Evolutionary conservation across 2,329 filamentous ascomycete species (phyloP).

Genomic region (Xylariales sp.): DNA sequence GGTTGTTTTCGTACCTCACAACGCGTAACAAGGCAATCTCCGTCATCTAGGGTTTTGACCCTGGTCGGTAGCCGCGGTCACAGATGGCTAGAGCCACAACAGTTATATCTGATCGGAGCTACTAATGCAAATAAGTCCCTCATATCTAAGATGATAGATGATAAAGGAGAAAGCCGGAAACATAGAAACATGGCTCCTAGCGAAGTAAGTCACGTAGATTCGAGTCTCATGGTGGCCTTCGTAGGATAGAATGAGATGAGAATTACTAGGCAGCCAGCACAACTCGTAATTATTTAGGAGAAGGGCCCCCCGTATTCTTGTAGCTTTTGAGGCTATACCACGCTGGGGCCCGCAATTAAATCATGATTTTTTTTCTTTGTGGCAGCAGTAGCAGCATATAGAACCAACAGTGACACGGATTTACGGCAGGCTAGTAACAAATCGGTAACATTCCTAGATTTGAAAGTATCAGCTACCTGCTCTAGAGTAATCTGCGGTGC

Average conservation of each 20-base stretch:
- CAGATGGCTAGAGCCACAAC: constrained; percentile 6
- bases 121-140: not conserved
- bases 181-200: not conserved
- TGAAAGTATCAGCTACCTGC: too few species aligned
- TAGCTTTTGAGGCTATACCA: constrained; percentile 2
- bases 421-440: not conserved
- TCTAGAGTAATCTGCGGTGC: too few species aligned
- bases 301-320: not conserved
- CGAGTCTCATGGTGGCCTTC: not conserved
- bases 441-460: not conserved
- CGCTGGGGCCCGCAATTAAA: constrained; percentile 12
- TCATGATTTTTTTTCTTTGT: not conserved
- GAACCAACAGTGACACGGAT: constrained; percentile 1
- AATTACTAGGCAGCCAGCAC: not conserved
- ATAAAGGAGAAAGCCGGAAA: not conserved
- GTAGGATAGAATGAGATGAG: not conserved
- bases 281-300: not conserved
- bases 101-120: not conserved
- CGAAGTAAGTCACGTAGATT: not conserved
- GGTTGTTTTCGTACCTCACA: constrained; percentile 10
- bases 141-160: not conserved
- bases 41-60: constrained; percentile 14
- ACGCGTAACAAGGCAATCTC: constrained; percentile 17
- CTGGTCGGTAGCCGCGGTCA: constrained; percentile 4
- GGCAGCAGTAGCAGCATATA: not conserved